Evolutionary conservation across 1,284 basidiomycete genomes (phyloP), one percentile per base, ranked within the genome.

Genomic region (Ustilago bromivora): DNA sequence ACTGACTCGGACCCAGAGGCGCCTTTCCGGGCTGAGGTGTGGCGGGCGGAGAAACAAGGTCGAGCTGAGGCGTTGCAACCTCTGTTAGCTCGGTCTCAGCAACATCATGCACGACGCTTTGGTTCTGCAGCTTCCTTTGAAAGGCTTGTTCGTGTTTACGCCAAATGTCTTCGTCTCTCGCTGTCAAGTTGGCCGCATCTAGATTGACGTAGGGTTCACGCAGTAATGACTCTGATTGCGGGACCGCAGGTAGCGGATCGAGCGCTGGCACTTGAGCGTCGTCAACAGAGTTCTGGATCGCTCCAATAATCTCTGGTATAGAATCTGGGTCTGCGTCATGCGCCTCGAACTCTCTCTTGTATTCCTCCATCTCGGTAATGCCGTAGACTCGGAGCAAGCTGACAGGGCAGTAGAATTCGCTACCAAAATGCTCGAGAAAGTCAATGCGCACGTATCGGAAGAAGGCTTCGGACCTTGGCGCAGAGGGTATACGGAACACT

Each of bases 341-440:
- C 70, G 95, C 94, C 91, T 93, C 93, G 80, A 96, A 94, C 19
- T 78, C 80, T n/a, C 62, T 64, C 40, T 80, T 74, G 90, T 93
- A 98, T 79, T 96, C 92, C 79, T 99, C 96, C 80, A 98, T 92
- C 88, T 98, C 95, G 12, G 96, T 98, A 75, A 98, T 91, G 3
- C 97, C 96, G 79, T 96, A 98, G 1, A 98, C 95, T 36, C 95
- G 92, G 34, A 99, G 89, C 1, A 98, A 90, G 1, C 94, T 96
- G 23, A 99, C 89, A 0, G 96, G 96, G 82, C 96, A 99, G 85
- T 96, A 99, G 87, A 93, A 98, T 87, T 99, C 97, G 81, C 91
- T 93, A 19, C 95, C 94, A 81, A 97, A 99, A 85, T 96, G 93
- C 0, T 94, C 93, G 57, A 93, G 90, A 85, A 99, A 98, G 87